Evolutionary conservation across 768 basidiomycete genomes (phyloP), one percentile per base, ranked within the genome.

Genomic region (Kwoniella sp.): DNA sequence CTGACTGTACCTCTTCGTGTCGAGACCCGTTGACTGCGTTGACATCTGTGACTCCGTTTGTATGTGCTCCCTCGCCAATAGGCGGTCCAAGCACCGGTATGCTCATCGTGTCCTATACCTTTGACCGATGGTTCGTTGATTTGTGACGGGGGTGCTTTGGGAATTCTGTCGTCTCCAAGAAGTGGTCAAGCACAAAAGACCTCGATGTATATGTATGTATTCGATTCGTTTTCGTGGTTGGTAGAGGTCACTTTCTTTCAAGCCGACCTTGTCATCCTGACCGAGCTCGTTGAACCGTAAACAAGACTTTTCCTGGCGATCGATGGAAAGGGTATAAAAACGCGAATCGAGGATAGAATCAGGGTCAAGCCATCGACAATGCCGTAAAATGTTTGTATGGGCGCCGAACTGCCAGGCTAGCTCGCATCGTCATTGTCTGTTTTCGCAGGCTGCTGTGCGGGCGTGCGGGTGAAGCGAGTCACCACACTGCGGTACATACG

Each of bases 81-180:
- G 41, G 41, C 15, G 41, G 41, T 45, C 8, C 41, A 45, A 45
- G 41, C 8, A 45, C 41, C 15, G 41, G 41, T 45, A 45, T 45
- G 41, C 41, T 45, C 41, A 45, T 45, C 41, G 41, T 45, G 17
- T n/a, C n/a, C n/a, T n/a, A n/a, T n/a, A n/a, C n/a, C n/a, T n/a
- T n/a, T n/a, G n/a, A n/a, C n/a, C n/a, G n/a, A n/a, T n/a, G n/a
- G n/a, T n/a, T n/a, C n/a, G n/a, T n/a, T n/a, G n/a, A n/a, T n/a
- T n/a, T n/a, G n/a, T n/a, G n/a, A n/a, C n/a, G n/a, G n/a, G n/a
- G n/a, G n/a, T n/a, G n/a, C n/a, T n/a, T n/a, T n/a, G n/a, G n/a
- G n/a, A n/a, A n/a, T n/a, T n/a, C n/a, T n/a, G n/a, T n/a, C n/a
- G n/a, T n/a, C n/a, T n/a, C n/a, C n/a, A n/a, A n/a, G 34, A 37